Percentiles rank a stretch among this genome's conserved stretches.
Conservation (phyloP, 495 filamentous ascomycete genomes). For the Penicillium chermesinum region DNA sequence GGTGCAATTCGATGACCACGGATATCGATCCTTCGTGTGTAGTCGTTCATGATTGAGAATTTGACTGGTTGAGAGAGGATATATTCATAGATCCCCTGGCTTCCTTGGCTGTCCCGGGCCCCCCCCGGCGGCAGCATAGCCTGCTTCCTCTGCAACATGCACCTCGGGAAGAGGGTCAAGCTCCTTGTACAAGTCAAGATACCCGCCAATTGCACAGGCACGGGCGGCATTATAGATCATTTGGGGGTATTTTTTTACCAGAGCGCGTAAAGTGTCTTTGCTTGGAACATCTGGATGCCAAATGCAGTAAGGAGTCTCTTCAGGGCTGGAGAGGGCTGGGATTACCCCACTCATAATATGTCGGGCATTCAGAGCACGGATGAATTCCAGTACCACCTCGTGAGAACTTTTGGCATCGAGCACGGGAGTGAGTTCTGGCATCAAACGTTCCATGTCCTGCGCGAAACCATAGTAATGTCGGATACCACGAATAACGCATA, state of each 20-base stretch:
- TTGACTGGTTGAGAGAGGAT: constrained; percentile 19
- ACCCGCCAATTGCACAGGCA: constrained; percentile 29
- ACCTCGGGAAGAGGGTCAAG: constrained; percentile 27
- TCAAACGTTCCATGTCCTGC: neutral
- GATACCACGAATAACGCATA: constrained; percentile 11
- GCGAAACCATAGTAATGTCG: constrained; percentile 12
- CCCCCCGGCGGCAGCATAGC: constrained; percentile 11
- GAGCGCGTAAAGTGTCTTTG: constrained; percentile 7
- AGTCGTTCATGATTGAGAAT: constrained; percentile 28
- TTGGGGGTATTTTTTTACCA: constrained; percentile 15
- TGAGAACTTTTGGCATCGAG: neutral
- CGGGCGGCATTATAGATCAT: constrained; percentile 26
- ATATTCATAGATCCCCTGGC: constrained; percentile 17
- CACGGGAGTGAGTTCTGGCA: neutral
- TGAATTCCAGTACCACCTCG: constrained; percentile 6
- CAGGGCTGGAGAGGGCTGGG: constrained; percentile 3
- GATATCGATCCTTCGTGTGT: constrained; percentile 17
- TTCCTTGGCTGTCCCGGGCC: constrained; percentile 4
- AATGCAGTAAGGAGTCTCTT: constrained; percentile 9
- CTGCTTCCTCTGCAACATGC: constrained; percentile 26
- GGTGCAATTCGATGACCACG: constrained; percentile 6
- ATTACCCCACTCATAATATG: constrained; percentile 11
- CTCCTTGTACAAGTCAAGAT: constrained; percentile 23
- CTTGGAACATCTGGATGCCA: constrained; percentile 9
- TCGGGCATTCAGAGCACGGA: constrained; percentile 9